Percentiles rank a stretch among this genome's conserved stretches.
phyloP scores from a whole-genome alignment of 257 asterid species.

The Lycium ferocissimum region DNA sequence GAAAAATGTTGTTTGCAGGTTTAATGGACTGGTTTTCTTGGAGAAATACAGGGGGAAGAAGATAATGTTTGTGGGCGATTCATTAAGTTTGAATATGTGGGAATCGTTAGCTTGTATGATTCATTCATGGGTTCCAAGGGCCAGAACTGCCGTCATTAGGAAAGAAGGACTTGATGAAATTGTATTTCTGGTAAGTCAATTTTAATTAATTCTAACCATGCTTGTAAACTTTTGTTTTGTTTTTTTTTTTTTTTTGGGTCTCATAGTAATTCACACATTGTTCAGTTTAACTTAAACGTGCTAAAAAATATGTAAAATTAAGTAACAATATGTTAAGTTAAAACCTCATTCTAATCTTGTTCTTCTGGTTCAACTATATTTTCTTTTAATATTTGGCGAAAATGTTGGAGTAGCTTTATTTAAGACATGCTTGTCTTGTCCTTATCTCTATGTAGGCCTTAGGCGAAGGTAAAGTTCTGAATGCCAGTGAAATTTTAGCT shows the following conservation, averaged over 20 bases:
- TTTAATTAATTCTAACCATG: background rate
- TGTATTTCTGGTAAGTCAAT: conserved; percentile 63
- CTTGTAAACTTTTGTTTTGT: no score
- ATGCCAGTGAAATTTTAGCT: conserved; percentile 15
- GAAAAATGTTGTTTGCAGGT: conserved; percentile 50
- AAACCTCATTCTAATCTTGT: background rate
- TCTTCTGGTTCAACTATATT: background rate
- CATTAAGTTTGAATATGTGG: conserved; percentile 97
- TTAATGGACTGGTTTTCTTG: conserved; percentile 77
- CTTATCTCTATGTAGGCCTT: background rate
- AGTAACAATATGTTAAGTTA: background rate
- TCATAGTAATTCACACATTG: background rate
- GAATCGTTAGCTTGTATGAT: conserved; percentile 91
- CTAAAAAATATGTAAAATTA: no score
- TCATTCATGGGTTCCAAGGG: conserved; percentile 72
- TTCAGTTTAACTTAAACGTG: background rate
- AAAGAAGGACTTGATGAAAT: conserved; percentile 56
- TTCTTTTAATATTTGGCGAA: background rate
- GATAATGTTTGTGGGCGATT: conserved; percentile 96
- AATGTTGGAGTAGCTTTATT: conserved; percentile 24
- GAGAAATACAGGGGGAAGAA: conserved; percentile 86
- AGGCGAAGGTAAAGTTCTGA: conserved; percentile 28
- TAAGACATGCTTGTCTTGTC: conserved; percentile 45
- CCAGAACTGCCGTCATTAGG: conserved; percentile 49
- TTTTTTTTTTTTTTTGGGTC: background rate